These are phyloP conservation scores for Litsea cubeba DNA, from an alignment of 164 flowering plant genomes.

Conservation along the genomic window DNA sequence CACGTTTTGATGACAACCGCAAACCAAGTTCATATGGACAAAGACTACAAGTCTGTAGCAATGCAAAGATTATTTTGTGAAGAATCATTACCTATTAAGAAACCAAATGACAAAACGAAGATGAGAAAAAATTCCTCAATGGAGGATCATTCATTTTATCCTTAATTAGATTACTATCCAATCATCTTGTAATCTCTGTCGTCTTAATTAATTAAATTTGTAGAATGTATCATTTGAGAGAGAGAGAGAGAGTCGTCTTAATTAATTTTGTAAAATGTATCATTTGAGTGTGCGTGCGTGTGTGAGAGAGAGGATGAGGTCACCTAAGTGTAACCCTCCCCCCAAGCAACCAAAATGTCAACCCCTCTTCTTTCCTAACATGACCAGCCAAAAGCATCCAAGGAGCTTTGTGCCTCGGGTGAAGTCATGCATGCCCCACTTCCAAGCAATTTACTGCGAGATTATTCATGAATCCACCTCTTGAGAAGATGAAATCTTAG, in stretches of 20 bases:
- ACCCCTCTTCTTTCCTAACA: conserved; percentile 20
- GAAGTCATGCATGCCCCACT: background rate
- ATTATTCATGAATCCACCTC: background rate
- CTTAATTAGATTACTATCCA: background rate
- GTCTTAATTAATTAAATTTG: background rate
- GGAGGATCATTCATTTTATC: background rate
- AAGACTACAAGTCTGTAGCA: too few species aligned
- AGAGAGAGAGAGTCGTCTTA: too few species aligned
- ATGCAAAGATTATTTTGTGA: background rate
- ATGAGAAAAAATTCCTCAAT: background rate
- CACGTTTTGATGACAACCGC: too few species aligned
- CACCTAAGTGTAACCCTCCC: conserved; percentile 16
- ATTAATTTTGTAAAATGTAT: background rate
- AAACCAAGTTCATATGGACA: too few species aligned
- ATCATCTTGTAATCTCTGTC: background rate
- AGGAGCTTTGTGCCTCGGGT: background rate
- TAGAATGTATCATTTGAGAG: background rate
- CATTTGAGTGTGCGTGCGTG: background rate
- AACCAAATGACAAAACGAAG: background rate
- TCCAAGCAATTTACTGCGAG: background rate
- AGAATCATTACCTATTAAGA: background rate
- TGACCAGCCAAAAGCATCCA: conserved; percentile 25
- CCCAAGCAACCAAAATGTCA: conserved; percentile 29
- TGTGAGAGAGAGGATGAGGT: conserved; percentile 23
- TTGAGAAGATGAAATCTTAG: too few species aligned